phyloP scores from a whole-genome alignment of 2,329 filamentous ascomycete genomes.

The Aspergillus spinulosporus region DNA sequence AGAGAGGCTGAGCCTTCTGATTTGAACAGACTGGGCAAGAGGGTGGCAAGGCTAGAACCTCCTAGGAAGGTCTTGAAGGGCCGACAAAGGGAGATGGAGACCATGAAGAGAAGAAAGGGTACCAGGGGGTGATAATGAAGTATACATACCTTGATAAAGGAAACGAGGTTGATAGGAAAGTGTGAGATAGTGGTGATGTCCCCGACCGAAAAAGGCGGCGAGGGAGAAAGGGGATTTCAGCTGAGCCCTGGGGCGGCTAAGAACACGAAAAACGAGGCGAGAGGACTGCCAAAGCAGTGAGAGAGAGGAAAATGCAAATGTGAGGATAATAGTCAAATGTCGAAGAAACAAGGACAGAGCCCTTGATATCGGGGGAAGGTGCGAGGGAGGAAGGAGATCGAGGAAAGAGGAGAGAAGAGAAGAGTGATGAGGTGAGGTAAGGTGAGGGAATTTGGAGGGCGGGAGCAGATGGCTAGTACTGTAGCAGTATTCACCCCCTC shows the following conservation, averaged over 20 bases:
- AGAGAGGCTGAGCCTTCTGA: slow-evolving; percentile 20
- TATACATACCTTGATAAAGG: slow-evolving; percentile 19
- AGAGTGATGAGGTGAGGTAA: not conserved
- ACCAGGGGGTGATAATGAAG: slow-evolving; percentile 3
- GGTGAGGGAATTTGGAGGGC: slow-evolving; percentile 7
- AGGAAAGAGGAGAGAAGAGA: slow-evolving; percentile 18
- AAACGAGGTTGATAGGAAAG: slow-evolving; percentile 5
- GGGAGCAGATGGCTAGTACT: not conserved
- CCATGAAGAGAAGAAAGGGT: not conserved
- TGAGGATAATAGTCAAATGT: slow-evolving; percentile 11
- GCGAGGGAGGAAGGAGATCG: slow-evolving; percentile 15
- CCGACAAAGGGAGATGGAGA: not conserved
- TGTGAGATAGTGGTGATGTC: slow-evolving; percentile 28
- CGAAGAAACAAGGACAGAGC: slow-evolving; percentile 19
- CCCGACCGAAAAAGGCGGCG: slow-evolving; percentile 27
- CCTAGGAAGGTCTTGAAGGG: not conserved
- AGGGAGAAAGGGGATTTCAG: slow-evolving; percentile 21
- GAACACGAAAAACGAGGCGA: slow-evolving; percentile 1
- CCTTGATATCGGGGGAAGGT: slow-evolving; percentile 24
- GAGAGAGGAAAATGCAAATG: slow-evolving; percentile 13
- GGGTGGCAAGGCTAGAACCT: not conserved
- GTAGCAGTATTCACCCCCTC: too few species aligned
- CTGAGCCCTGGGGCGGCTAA: slow-evolving; percentile 19
- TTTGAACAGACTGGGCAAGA: slow-evolving; percentile 16
- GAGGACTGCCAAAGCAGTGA: slow-evolving; percentile 8